Base-by-base conservation (phyloP, 2,329 filamentous ascomycete genomes). In the Fusarium sulawesiense region DNA sequence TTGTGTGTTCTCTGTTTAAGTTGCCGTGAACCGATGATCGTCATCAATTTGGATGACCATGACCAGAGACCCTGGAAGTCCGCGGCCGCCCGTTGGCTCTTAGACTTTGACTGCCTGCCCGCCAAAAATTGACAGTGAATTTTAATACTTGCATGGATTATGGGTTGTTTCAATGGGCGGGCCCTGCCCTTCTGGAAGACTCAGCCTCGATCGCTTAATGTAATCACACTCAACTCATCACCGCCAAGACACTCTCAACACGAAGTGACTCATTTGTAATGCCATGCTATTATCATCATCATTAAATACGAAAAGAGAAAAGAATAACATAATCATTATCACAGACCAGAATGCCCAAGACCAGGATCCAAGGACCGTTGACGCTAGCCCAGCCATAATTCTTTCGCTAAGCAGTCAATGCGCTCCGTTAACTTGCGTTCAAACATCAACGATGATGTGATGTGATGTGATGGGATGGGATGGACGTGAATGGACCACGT, bases 261-360 rank as follows among this genome's bases (percentile, higher is more conserved):
- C 42, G 60, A 49, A 42, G 64, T 67, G 64, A 67, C 64, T 68
- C 58, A 68, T 67, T 54, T 64, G 57, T 37, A 41, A 45, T 56
- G 37, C 45, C 34, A 71, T 65, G 42, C 45, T 65, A 65, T 62
- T 63, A 60, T 65, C 48, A 66, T 41, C 27, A 42, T 16, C n/a
- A 42, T 40, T 20, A 25, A 67, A 49, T 30, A 30, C 37, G 23
- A 44, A 42, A 54, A 23, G 23, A n/a, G 16, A 25, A 30, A 42
- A 16, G 29, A 30, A 40, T 37, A 37, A 37, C 34, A 37, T 37
- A 37, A 37, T 37, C 34, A n/a, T 37, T n/a, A 12, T 37, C 34
- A 37, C 34, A 37, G 34, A 12, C 18, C 30, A 37, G 34, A 37
- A 10, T 6, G 6, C n/a, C 10, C 34, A 37, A 50, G 21, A 29